Evolutionary conservation across 495 filamentous ascomycete genomes (phyloP), one percentile per base, ranked within the genome.

Genomic region (Aspergillus kassunensis): DNA sequence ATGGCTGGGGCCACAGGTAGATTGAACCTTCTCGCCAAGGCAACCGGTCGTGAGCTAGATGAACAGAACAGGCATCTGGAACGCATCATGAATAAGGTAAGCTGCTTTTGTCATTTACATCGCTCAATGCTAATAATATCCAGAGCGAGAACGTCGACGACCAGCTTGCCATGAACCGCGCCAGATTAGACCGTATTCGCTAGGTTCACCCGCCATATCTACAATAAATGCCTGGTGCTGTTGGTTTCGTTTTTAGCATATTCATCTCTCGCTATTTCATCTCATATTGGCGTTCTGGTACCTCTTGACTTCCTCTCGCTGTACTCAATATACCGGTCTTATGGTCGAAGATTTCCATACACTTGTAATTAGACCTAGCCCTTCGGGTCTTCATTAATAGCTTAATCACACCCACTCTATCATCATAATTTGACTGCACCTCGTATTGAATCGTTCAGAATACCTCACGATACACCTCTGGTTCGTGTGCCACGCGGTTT

Each of bases 31-130:
- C 64, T 91, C 16, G 88, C 86, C 0, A 72, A 79, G 43, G 87
- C 84, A 10, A 88, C 88, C 27, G 84, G 86, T 19, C 62, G 77
- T 23, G 89, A 91, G 66, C 71, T 91, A 9, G 88, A 92, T 39
- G 73, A 77, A 43, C 86, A 90, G 66, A 92, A 91, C 66, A 73
- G 74, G 53, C 77, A 86, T 56, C 77, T 95, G 60, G 86, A 88
- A 54, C 79, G 80, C 51, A 88, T 95, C 56, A 83, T 70, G 42
- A 68, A 66, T 36, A 91, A 91, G 85, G 86, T 86, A 62, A 62
- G 66, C n/a, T n/a, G n/a, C n/a, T n/a, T n/a, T n/a, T n/a, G n/a
- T n/a, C n/a, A n/a, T n/a, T n/a, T n/a, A n/a, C n/a, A n/a, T n/a
- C n/a, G 47, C 44, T 49, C 1, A 16, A 30, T 1, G 50, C 70